Evolutionary conservation across 2,329 filamentous ascomycete genomes (phyloP), one percentile per base, ranked within the genome.

Genomic region (Penicillium capsulatum): DNA sequence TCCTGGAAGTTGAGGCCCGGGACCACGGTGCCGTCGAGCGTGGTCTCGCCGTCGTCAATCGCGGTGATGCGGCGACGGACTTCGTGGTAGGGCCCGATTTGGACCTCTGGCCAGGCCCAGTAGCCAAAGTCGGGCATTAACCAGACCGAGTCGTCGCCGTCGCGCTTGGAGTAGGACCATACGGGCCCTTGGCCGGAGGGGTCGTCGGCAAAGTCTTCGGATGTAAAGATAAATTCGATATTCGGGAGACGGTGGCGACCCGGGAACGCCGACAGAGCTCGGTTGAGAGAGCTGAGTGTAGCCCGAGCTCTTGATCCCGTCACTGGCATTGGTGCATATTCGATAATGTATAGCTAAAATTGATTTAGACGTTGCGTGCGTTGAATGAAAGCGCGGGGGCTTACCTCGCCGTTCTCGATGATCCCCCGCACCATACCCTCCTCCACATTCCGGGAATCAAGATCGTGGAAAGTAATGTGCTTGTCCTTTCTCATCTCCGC

Each of bases 51-150:
- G n/a, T 64, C 50, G 36, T 69, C 67, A 3, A 68, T 55, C 2
- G 57, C 52, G 1, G 55, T 55, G 22, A 69, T 68, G 10, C 60
- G 63, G 4, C 53, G 53, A 3, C 66, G 60, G 19, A 71, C 61
- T 40, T 70, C 66, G n/a, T 61, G 58, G 51, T 72, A 70, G 4
- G 67, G 56, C 2, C 70, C 66, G 15, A 69, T 65, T 41, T 65
- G 63, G 13, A 70, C 67, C 42, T 74, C 70, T 2, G 72, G 72
- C 72, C 71, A 75, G 7, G 68, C 63, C 70, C 71, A 77, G 58
- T 72, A 75, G 22, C 71, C 73, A 47, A 76, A 76, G 48, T 76
- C 73, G 0, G 73, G 73, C 57, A 76, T 74, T 14, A 76, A 57
- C 73, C 73, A 76, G 30, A 64, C 57, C 10, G 63, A 54, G 6